phyloP scores from a whole-genome alignment of 768 basidiomycete species.

The Rhodosporidiobolus sp. region DNA sequence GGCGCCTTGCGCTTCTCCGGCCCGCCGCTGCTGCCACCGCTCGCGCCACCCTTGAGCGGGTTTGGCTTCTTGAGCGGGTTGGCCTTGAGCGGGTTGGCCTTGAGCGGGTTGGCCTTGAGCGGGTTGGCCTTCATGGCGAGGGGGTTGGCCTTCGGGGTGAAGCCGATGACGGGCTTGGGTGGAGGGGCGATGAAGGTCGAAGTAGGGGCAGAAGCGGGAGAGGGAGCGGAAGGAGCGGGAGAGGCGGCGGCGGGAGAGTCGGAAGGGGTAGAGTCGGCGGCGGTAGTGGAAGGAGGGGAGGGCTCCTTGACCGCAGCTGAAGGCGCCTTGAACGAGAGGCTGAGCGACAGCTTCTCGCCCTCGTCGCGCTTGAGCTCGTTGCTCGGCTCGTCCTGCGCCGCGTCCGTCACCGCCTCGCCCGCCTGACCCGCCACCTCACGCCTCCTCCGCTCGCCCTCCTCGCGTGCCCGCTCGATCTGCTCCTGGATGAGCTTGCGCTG shows the following conservation, averaged over 20 bases:
- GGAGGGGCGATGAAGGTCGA: slow-evolving; percentile 35
- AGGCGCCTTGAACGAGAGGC: slow-evolving; percentile 26
- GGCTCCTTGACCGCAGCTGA: neutral
- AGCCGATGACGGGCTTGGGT: slow-evolving; percentile 39
- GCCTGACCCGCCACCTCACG: slow-evolving; percentile 7
- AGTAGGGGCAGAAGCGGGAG: slow-evolving; percentile 5
- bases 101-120: slow-evolving; percentile 51
- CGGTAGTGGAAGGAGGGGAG: slow-evolving; percentile 18
- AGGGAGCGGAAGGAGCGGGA: slow-evolving; percentile 27
- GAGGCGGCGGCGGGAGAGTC: neutral
- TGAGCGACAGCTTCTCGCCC: slow-evolving; percentile 36
- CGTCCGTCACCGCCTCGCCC: neutral
- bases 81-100: slow-evolving; percentile 58
- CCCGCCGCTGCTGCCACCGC: slow-evolving; percentile 43
- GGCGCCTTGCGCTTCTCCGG: slow-evolving; percentile 50
- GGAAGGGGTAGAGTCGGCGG: slow-evolving; percentile 14
- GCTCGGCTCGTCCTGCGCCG: slow-evolving; percentile 16
- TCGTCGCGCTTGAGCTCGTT: slow-evolving; percentile 36
- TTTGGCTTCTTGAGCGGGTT: slow-evolving; percentile 49
- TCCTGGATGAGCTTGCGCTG: slow-evolving; percentile 84
- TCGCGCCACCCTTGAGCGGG: slow-evolving; percentile 58
- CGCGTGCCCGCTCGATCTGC: slow-evolving; percentile 82
- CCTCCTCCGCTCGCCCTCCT: slow-evolving; percentile 48
- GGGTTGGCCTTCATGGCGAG: slow-evolving; percentile 57
- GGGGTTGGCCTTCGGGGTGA: slow-evolving; percentile 40